Evolutionary conservation across 2,329 filamentous ascomycete species (phyloP).

Genomic region (Aspergillus felis): DNA sequence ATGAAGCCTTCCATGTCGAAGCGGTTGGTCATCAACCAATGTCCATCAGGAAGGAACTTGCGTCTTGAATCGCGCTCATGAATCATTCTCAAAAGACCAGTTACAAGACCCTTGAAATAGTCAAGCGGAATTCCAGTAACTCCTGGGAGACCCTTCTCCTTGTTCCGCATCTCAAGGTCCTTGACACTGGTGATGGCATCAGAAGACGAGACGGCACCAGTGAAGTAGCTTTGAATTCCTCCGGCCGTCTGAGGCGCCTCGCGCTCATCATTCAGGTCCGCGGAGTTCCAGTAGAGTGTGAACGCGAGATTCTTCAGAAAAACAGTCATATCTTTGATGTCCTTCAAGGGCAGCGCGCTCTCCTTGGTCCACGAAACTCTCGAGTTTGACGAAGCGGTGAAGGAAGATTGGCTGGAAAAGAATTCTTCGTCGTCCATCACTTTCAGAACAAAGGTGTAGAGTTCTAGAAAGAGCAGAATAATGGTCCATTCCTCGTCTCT

Average conservation of each 20-base stretch:
- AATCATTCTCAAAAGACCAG: slow-evolving; percentile 75
- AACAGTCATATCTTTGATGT: slow-evolving; percentile 69
- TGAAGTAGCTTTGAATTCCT: slow-evolving; percentile 47
- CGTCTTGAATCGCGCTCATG: slow-evolving; percentile 91
- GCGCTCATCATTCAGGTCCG: slow-evolving; percentile 55
- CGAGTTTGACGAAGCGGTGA: slow-evolving; percentile 45
- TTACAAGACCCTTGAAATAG: slow-evolving; percentile 75
- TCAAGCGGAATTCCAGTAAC: slow-evolving; percentile 70
- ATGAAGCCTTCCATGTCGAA: slow-evolving; percentile 91
- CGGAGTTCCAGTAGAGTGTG: slow-evolving; percentile 77
- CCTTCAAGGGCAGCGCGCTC: slow-evolving; percentile 65
- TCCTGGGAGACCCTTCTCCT: slow-evolving; percentile 52
- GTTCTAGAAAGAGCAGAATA: slow-evolving; percentile 83
- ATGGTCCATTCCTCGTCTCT: slow-evolving; percentile 77
- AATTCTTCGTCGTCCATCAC: slow-evolving; percentile 98
- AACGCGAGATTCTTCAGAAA: slow-evolving; percentile 93
- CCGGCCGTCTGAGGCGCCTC: slow-evolving; percentile 36
- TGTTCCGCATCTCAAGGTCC: slow-evolving; percentile 36
- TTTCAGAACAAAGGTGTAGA: slow-evolving; percentile 88
- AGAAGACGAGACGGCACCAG: slow-evolving; percentile 17
- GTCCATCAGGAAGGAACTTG: slow-evolving; percentile 73
- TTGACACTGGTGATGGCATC: slow-evolving; percentile 24
- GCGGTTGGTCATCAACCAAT: slow-evolving; percentile 88
- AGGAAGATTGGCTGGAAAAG: slow-evolving; percentile 56
- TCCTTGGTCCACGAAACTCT: slow-evolving; percentile 54